Evolutionary conservation across 257 asterid genomes (phyloP).

Genomic region (Solanum lignicaule): DNA sequence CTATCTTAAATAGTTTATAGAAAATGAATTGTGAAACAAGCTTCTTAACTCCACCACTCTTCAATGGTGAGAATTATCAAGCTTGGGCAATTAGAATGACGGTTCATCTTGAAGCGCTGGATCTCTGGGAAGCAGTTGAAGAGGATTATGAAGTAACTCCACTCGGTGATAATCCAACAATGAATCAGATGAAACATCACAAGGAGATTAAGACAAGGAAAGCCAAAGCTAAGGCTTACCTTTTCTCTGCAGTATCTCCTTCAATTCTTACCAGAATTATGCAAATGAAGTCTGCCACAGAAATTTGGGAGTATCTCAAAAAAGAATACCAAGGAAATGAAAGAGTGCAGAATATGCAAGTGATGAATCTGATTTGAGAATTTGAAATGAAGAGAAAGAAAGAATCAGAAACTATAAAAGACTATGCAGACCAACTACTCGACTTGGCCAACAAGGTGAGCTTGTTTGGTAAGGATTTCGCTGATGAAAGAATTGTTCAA

Average conservation of each 20-base stretch:
- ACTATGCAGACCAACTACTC: neutral
- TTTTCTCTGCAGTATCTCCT: neutral
- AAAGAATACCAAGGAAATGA: neutral
- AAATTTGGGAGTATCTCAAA: neutral
- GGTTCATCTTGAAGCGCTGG: neutral
- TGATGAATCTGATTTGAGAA: neutral
- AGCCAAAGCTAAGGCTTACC: neutral
- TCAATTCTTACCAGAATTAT: neutral
- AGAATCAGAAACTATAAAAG: neutral
- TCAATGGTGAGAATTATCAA: neutral
- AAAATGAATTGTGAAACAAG: neutral
- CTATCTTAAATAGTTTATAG: neutral
- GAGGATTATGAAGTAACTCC: neutral
- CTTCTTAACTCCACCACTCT: neutral
- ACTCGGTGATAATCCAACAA: neutral
- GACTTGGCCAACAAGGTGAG: neutral
- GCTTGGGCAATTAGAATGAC: neutral
- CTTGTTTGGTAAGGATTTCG: neutral
- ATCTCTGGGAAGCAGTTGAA: neutral
- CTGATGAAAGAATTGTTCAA: neutral
- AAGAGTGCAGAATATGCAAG: neutral
- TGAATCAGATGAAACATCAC: neutral
- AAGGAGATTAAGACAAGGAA: neutral
- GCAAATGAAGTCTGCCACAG: neutral
- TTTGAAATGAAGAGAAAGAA: neutral